These are phyloP conservation scores for Fennellomyces sp. DNA, from an alignment of 371 early-diverging fungal genomes.

Conservation along the genomic window DNA sequence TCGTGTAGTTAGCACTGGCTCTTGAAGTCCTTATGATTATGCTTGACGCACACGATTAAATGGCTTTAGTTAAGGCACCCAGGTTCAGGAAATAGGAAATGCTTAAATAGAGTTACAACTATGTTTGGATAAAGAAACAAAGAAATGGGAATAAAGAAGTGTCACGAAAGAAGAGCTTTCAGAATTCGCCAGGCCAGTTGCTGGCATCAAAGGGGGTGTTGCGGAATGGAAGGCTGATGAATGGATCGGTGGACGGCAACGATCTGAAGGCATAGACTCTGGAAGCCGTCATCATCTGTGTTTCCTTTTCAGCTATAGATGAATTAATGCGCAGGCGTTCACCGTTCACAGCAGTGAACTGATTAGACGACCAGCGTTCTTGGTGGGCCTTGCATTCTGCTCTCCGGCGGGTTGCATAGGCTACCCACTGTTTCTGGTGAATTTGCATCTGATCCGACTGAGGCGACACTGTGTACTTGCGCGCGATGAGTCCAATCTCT, in stretches of 20 bases:
- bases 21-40: too few relatives aligned
- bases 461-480: conserved; percentile 21
- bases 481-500: conserved; percentile 29
- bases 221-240: conserved; percentile 24
- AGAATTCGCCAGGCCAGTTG: conserved; percentile 7
- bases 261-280: conserved; percentile 21
- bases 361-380: conserved; percentile 4
- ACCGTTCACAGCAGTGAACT: neutral
- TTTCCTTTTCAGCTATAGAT: neutral
- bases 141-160: neutral
- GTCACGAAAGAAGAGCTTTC: neutral
- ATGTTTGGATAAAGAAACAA: neutral
- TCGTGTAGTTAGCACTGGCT: too few relatives aligned
- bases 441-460: conserved; percentile 14
- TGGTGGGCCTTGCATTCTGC: conserved; percentile 11
- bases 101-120: too few relatives aligned
- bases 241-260: conserved; percentile 15
- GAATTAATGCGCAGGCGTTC: neutral
- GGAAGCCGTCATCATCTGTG: conserved; percentile 14
- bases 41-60: too few relatives aligned
- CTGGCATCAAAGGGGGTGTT: conserved; percentile 20
- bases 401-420: conserved; percentile 17
- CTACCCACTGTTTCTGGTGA: conserved; percentile 18
- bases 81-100: too few relatives aligned
- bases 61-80: too few relatives aligned